These are phyloP conservation scores for Dendrobium catenatum DNA, from an alignment of 106 monocot species.

Conservation along the genomic window DNA sequence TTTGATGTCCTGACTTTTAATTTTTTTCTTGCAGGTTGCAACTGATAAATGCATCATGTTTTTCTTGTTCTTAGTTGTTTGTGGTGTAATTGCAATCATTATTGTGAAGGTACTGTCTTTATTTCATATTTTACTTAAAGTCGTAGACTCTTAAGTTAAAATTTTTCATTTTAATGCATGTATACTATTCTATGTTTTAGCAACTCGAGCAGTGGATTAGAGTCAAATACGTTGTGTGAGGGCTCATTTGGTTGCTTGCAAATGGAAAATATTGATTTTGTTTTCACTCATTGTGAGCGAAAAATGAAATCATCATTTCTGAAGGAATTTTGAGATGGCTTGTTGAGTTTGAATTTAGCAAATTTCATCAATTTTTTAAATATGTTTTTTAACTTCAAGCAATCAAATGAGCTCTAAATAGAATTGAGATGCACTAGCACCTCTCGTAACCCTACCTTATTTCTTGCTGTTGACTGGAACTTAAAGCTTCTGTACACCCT, in stretches of 20 bases:
- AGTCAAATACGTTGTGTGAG: not conserved
- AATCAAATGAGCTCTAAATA: too few relatives aligned
- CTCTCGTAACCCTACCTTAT: too few relatives aligned
- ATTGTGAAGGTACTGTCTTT: conserved; percentile 49
- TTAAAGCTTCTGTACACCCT: too few relatives aligned
- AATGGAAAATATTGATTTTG: not conserved
- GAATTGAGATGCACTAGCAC: too few relatives aligned
- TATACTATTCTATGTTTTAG: not conserved
- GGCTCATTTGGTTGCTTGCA: not conserved
- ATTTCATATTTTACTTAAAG: not conserved
- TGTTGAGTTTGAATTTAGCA: too few relatives aligned
- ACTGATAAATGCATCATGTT: conserved; percentile 65
- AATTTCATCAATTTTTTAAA: too few relatives aligned
- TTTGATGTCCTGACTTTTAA: not conserved
- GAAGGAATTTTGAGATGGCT: too few relatives aligned
- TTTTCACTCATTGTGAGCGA: not conserved
- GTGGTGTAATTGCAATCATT: conserved; percentile 58
- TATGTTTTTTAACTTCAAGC: too few relatives aligned
- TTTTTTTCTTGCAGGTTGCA: conserved; percentile 36
- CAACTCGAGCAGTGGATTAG: not conserved
- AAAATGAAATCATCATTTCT: not conserved
- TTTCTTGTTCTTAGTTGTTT: conserved; percentile 53
- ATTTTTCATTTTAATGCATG: not conserved
- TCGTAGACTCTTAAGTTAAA: not conserved
- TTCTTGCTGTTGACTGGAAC: too few relatives aligned